Evolutionary conservation across 2,329 filamentous ascomycete genomes (phyloP), one percentile per base, ranked within the genome.

Genomic region (Ramularia collo-cygni): DNA sequence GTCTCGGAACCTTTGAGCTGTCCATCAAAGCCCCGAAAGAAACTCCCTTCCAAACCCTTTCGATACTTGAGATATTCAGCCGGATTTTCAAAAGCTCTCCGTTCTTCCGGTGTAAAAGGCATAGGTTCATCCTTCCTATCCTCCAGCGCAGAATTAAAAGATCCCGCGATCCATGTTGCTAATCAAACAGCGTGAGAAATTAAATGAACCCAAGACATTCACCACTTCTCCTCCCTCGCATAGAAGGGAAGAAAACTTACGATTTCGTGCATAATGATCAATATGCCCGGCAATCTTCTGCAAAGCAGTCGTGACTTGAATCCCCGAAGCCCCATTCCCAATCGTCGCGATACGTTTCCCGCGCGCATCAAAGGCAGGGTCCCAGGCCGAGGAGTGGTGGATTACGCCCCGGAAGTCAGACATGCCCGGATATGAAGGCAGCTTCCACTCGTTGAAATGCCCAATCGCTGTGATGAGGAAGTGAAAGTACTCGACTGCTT

Each of bases 391-490:
- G 1, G 64, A 64, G 42, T 70, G 67, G 8, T 55, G 54, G 2
- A 62, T 35, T 19, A 59, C 46, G 4, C 66, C 66, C 30, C 62
- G 39, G 51, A 64, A 69, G 4, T 44, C 42, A 3, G 61, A 50
- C 5, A 65, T 47, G 1, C 57, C 57, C 2, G 74, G 71, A 46
- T 80, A 79, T 13, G 6, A 17, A 0, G 79, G 80, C 0, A 81
- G 62, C 42, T 72, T 75, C 74, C 77, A 81, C 12, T 71, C 72
- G 51, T 83, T 83, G 61, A 85, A 81, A 27, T 74, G 69, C 0
- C 81, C 81, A 42, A 79, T 73, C 1, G 79, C 78, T 0, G 75
- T 76, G 19, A 85, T 62, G 1, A 85, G 57, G 38, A 81, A 72
- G 46, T 85, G 79, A 2, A 73, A 68, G 27, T 70, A 66, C 21